Conservation (phyloP, 179 eudicot genomes). For the Beta lomatogona region DNA sequence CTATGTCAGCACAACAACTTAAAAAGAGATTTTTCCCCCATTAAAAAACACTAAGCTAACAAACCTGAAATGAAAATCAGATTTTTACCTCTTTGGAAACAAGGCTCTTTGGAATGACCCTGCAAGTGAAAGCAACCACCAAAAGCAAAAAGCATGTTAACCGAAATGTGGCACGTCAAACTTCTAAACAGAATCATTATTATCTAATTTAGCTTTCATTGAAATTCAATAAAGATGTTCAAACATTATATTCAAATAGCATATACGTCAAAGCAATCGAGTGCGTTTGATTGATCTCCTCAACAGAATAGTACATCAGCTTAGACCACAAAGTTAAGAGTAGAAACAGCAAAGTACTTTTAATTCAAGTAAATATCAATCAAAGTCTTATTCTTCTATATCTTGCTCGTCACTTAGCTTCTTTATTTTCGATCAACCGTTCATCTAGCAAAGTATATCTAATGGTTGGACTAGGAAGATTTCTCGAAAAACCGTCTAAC, state of each 20-base stretch:
- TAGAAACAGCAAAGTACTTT: background rate
- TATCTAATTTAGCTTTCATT: background rate
- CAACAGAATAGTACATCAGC: background rate
- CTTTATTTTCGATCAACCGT: too few relatives aligned
- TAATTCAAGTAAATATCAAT: background rate
- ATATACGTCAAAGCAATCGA: slow-evolving; percentile 20
- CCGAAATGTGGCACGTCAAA: slow-evolving; percentile 26
- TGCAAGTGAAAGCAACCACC: slow-evolving; percentile 39
- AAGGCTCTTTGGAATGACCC: slow-evolving; percentile 90
- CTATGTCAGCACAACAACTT: slow-evolving; percentile 28
- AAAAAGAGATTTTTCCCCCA: background rate
- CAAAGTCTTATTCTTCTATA: background rate
- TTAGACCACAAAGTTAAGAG: slow-evolving; percentile 3
- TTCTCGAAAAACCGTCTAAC: too few relatives aligned
- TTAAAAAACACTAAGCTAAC: background rate
- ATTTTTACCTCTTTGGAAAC: slow-evolving; percentile 85
- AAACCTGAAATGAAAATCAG: slow-evolving; percentile 23
- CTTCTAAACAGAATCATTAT: slow-evolving; percentile 16
- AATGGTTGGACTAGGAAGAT: background rate
- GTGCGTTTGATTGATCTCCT: slow-evolving; percentile 7
- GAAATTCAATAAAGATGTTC: slow-evolving; percentile 27
- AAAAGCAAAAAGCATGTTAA: slow-evolving; percentile 30
- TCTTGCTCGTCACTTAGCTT: background rate
- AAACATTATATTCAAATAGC: slow-evolving; percentile 25
- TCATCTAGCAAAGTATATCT: background rate